Evolutionary conservation across 2,329 filamentous ascomycete genomes (phyloP).

Genomic region (Biscogniauxia marginata): DNA sequence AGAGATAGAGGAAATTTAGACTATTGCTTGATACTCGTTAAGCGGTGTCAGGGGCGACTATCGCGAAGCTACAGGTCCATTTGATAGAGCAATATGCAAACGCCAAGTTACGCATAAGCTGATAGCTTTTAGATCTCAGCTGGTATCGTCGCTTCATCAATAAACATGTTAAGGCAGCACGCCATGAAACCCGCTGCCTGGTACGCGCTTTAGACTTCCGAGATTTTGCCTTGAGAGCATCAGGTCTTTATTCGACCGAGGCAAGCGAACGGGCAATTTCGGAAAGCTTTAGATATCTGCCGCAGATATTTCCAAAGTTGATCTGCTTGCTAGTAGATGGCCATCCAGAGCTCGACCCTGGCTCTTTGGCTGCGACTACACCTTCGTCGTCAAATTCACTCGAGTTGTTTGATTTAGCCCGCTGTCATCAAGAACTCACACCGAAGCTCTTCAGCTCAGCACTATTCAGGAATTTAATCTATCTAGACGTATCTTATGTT

Average conservation of each 20-base stretch:
- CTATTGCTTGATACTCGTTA: neutral
- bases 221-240: slow-evolving; percentile 38
- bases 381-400: slow-evolving; percentile 22
- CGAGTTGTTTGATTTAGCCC: slow-evolving; percentile 45
- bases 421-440: slow-evolving; percentile 41
- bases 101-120: slow-evolving; percentile 6
- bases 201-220: slow-evolving; percentile 50
- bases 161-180: slow-evolving; percentile 34
- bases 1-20: neutral
- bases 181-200: slow-evolving; percentile 41
- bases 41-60: neutral
- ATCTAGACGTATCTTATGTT: slow-evolving; percentile 52
- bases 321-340: slow-evolving; percentile 49
- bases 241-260: slow-evolving; percentile 42
- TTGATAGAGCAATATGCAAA: neutral
- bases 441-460: slow-evolving; percentile 38
- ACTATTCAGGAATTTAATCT: slow-evolving; percentile 43
- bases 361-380: slow-evolving; percentile 30
- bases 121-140: slow-evolving; percentile 40
- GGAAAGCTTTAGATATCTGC: slow-evolving; percentile 39
- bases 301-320: slow-evolving; percentile 42
- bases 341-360: slow-evolving; percentile 44
- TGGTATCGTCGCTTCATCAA: slow-evolving; percentile 51
- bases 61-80: neutral
- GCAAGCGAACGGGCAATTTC: slow-evolving; percentile 37